phyloP scores from a whole-genome alignment of 208 protist genomes.

The Acanthamoeba triangularis region DNA sequence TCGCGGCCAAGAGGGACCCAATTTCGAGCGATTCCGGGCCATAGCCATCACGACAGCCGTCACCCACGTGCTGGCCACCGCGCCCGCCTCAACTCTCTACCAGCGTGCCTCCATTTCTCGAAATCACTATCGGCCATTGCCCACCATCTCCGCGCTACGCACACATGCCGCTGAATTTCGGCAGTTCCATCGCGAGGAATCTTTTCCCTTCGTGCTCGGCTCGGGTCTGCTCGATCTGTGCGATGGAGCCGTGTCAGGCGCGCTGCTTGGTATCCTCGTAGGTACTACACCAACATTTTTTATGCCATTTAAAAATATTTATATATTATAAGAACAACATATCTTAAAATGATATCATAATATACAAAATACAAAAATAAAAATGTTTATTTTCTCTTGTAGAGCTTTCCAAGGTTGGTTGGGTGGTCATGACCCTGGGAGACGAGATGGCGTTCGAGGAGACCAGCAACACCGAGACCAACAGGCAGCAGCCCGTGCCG shows the following conservation, averaged over 20 bases:
- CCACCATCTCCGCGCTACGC: not conserved
- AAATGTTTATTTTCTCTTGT: not conserved
- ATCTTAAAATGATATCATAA: too few relatives aligned
- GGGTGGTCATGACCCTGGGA: not conserved
- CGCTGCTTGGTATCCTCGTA: not conserved
- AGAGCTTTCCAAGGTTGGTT: not conserved
- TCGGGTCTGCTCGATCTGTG: constrained; percentile 17
- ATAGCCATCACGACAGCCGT: not conserved
- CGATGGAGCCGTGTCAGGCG: constrained; percentile 2
- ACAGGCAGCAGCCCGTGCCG: not conserved
- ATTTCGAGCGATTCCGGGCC: not conserved
- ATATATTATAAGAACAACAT: too few relatives aligned
- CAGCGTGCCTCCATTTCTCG: not conserved
- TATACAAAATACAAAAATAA: not conserved
- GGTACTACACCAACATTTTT: not conserved
- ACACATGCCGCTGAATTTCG: not conserved
- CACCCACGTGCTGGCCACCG: constrained; percentile 9
- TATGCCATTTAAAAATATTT: not conserved
- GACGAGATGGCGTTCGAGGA: not conserved
- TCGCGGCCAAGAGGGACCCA: not conserved
- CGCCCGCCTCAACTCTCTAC: not conserved
- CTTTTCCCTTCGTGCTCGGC: not conserved
- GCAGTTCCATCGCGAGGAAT: constrained; percentile 10
- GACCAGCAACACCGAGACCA: not conserved
- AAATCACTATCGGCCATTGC: not conserved